Conservation (phyloP, 768 basidiomycete species). For the Harrya chromipes region DNA sequence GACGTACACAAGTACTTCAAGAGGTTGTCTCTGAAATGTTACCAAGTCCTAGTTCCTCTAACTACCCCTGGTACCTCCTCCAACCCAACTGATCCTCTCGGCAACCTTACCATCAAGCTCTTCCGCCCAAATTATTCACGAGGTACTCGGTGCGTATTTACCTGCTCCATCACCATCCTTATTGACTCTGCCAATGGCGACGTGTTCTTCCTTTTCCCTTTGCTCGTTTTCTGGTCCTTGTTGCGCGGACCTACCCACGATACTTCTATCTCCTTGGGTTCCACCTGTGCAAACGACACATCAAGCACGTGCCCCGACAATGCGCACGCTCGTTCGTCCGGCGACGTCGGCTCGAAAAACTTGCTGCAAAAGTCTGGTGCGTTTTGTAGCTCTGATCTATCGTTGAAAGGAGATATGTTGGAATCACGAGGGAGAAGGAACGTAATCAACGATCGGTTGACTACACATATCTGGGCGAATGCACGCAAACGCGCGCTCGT, state of each 20-base stretch:
- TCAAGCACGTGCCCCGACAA: slow-evolving; percentile 27
- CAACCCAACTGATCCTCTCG: too few species aligned
- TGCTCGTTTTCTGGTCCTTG: too few species aligned
- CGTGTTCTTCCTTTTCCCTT: too few species aligned
- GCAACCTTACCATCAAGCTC: too few species aligned
- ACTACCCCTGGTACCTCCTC: too few species aligned
- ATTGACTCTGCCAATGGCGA: slow-evolving; percentile 17
- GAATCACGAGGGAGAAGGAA: too few species aligned
- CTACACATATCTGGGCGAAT: slow-evolving; percentile 37
- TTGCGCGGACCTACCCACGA: slow-evolving; percentile 11
- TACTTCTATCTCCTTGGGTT: slow-evolving; percentile 17
- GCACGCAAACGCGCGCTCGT: too few species aligned
- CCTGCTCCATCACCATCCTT: slow-evolving; percentile 53
- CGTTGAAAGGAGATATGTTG: slow-evolving; percentile 29
- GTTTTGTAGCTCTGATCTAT: slow-evolving; percentile 69
- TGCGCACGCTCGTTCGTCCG: too few species aligned
- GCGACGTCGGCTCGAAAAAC: slow-evolving; percentile 61
- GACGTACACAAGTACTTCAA: too few species aligned
- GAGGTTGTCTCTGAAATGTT: too few species aligned
- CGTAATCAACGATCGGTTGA: neutral
- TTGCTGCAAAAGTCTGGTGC: slow-evolving; percentile 77
- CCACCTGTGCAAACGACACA: slow-evolving; percentile 15
- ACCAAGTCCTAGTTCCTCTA: too few species aligned
- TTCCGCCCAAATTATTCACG: slow-evolving; percentile 60
- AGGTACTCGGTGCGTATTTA: too few species aligned